Conservation (phyloP, 2,329 filamentous ascomycete species). For the Trichoderma afroharzianum region DNA sequence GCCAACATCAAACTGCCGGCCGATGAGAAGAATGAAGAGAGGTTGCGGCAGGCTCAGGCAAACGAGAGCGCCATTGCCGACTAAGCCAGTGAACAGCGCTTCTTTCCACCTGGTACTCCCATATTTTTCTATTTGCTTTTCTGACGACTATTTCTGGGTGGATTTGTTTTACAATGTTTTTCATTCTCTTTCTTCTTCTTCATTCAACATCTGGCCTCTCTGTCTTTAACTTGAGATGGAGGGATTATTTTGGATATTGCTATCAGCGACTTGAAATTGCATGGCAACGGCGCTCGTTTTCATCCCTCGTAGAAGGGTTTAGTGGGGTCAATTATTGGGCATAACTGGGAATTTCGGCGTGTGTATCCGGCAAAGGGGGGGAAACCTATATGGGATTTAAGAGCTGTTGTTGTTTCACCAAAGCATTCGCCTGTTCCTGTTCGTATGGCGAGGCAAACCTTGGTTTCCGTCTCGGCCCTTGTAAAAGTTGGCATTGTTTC, state of each 20-base stretch:
- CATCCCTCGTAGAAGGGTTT: slow-evolving; percentile 4
- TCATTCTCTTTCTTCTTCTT: neutral
- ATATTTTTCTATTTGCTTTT: neutral
- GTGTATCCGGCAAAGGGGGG: slow-evolving; percentile 3
- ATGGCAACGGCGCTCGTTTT: slow-evolving; percentile 28
- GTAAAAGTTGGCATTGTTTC: neutral
- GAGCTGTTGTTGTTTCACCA: neutral
- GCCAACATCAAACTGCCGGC: slow-evolving; percentile 44
- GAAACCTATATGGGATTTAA: neutral
- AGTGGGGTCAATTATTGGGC: slow-evolving; percentile 16
- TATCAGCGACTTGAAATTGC: slow-evolving; percentile 10
- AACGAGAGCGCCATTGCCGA: slow-evolving; percentile 45
- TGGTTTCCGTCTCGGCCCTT: neutral
- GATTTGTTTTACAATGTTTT: neutral
- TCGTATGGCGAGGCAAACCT: neutral
- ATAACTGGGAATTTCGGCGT: slow-evolving; percentile 21
- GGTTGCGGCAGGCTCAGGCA: slow-evolving; percentile 8
- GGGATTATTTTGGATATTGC: neutral
- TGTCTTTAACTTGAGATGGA: neutral
- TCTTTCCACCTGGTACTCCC: neutral
- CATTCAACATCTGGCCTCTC: neutral
- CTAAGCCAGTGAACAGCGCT: slow-evolving; percentile 20
- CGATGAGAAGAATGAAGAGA: slow-evolving; percentile 25
- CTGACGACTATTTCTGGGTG: neutral
- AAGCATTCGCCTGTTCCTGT: neutral